Evolutionary conservation across 768 basidiomycete species (phyloP).

Genomic region (Pulveroboletus sp.): DNA sequence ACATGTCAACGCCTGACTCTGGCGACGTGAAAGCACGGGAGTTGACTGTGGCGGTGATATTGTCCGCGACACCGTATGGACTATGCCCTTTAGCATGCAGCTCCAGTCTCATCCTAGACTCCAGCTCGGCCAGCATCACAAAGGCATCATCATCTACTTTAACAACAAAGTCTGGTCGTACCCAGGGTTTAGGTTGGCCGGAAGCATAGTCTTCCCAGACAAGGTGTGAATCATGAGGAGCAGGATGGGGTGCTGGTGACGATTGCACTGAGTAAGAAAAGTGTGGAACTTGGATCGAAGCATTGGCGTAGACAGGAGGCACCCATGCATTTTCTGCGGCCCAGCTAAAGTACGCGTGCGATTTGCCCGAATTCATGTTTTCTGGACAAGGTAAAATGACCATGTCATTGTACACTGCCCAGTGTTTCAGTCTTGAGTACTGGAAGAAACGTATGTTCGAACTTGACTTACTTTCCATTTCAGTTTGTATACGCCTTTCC

Average conservation of each 20-base stretch:
- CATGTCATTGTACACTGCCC: constrained; percentile 81
- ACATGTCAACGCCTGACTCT: background rate
- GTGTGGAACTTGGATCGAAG: constrained; percentile 38
- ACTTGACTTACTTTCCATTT: constrained; percentile 79
- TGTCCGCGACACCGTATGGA: constrained; percentile 20
- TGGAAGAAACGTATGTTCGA: background rate
- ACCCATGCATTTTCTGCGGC: constrained; percentile 90
- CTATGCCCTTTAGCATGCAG: constrained; percentile 47
- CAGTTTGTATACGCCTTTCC: constrained; percentile 76
- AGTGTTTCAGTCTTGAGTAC: constrained; percentile 3
- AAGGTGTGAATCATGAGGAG: constrained; percentile 67
- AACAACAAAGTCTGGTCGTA: constrained; percentile 85
- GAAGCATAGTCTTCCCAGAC: constrained; percentile 50
- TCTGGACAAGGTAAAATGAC: constrained; percentile 80
- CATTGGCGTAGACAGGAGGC: constrained; percentile 64
- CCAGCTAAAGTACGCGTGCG: constrained; percentile 90
- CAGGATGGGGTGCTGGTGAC: constrained; percentile 54
- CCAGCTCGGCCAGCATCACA: constrained; percentile 91
- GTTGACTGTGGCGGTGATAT: constrained; percentile 1
- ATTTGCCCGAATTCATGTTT: constrained; percentile 97
- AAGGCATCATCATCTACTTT: constrained; percentile 97
- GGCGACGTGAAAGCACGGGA: background rate
- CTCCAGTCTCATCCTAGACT: constrained; percentile 80
- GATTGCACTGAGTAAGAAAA: constrained; percentile 70
- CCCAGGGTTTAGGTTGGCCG: constrained; percentile 57